Percentiles rank a stretch among this genome's conserved stretches.
phyloP scores from a whole-genome alignment of 2,329 filamentous ascomycete species.

The Grosmannia huntii region DNA sequence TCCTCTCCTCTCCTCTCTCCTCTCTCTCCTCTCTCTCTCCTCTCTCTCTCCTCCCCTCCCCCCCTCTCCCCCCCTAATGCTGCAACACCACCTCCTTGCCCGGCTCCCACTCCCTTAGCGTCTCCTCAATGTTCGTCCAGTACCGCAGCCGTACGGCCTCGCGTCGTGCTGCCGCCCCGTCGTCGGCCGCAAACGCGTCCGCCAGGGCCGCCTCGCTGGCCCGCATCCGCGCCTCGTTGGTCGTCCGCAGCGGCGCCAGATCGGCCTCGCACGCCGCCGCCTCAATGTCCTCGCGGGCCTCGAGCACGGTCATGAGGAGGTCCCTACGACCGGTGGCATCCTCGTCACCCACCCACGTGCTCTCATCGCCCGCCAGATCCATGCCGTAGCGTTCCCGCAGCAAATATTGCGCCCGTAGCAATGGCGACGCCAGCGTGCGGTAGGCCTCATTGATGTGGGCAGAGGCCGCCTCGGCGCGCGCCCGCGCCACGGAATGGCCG shows the following conservation, averaged over 20 bases:
- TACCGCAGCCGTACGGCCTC: constrained; percentile 74
- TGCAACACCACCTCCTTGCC: constrained; percentile 49
- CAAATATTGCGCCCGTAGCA: constrained; percentile 80
- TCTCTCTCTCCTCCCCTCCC: neutral
- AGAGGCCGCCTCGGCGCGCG: constrained; percentile 61
- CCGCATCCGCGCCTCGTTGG: constrained; percentile 56
- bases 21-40: neutral
- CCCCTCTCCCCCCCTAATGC: constrained; percentile 23
- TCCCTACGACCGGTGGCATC: constrained; percentile 29
- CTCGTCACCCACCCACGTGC: constrained; percentile 47
- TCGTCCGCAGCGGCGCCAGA: constrained; percentile 41
- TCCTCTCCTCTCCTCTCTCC: neutral
- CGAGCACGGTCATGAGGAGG: constrained; percentile 67
- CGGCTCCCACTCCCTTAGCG: constrained; percentile 70
- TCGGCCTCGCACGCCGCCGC: constrained; percentile 55
- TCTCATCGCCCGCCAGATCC: constrained; percentile 70
- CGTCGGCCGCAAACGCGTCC: constrained; percentile 44
- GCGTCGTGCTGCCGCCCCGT: constrained; percentile 52
- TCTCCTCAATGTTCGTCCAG: constrained; percentile 80
- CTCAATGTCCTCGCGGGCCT: constrained; percentile 65
- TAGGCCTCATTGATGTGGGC: constrained; percentile 85
- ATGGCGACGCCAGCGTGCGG: constrained; percentile 65
- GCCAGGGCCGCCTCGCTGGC: constrained; percentile 51
- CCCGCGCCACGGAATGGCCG: constrained; percentile 13
- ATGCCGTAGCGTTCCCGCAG: constrained; percentile 56